Base-by-base conservation (phyloP, 768 basidiomycete genomes). In the Tricholoma saponaceum region DNA sequence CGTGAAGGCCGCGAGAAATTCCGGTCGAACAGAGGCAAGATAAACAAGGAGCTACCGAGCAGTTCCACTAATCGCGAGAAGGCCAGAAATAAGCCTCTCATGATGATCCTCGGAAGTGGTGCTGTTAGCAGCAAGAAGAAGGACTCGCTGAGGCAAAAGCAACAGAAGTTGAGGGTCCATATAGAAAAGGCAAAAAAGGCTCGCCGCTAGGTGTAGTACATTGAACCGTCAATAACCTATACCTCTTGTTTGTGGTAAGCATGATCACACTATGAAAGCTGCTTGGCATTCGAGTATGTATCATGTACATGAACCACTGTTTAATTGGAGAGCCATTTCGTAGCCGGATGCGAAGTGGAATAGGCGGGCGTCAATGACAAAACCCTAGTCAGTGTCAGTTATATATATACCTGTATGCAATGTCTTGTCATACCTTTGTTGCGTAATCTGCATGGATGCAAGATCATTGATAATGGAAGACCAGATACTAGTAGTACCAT, bases 1-100 rank as follows among this genome's bases (percentile, higher is more conserved):
- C 83, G 95, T 37, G 95, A 98, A 71, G 96, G 94, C 0, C 82
- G 96, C 51, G 95, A 96, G 69, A 96, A 95, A 74, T 97, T 86
- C 68, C 91, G 91, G 20, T 90, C 90, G 37, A 74, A 83, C 62
- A 96, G 89, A 75, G 94, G 93, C n/a, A 95, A 95, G 78, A 89
- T 91, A 73, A 92, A 84, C 58, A 93, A 92, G 69, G 91, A 78
- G 33, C 72, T 76, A 10, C 84, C 87, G 58, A 93, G 91, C 71
- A 92, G 90, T 67, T 86, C 89, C 56, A 96, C 95, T 32, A 97
- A 97, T 71, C 79, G 85, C 67, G 92, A 96, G 75, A 97, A 97
- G 83, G 83, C 86, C 37, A 83, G 89, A 69, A 95, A 95, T 71
- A 97, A 98, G 71, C 95, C 95, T 23, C 82, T 96, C 62, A 95